Evolutionary conservation across 257 asterid genomes (phyloP).

Genomic region (Agastache rugosa): DNA sequence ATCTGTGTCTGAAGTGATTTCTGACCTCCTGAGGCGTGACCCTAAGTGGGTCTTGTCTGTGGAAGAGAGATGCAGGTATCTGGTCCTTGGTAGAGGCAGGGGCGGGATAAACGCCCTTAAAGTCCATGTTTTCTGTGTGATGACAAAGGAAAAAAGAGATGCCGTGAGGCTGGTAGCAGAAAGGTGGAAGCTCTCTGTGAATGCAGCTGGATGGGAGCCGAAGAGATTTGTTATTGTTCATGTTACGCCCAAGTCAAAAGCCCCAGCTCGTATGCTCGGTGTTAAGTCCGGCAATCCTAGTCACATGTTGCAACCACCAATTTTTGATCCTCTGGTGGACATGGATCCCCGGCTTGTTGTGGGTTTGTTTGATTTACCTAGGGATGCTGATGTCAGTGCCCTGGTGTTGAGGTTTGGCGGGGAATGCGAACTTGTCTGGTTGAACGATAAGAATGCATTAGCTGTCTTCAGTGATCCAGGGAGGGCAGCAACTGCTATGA

Average conservation of each 20-base stretch:
- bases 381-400: slow-evolving; percentile 95
- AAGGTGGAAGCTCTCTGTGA: slow-evolving; percentile 92
- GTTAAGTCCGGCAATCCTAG: slow-evolving; percentile 52
- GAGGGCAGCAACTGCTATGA: slow-evolving; percentile 96
- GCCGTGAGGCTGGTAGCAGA: slow-evolving; percentile 86
- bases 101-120: slow-evolving; percentile 71
- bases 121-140: slow-evolving; percentile 88
- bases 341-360: slow-evolving; percentile 99
- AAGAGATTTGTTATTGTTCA: slow-evolving; percentile 78
- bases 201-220: slow-evolving; percentile 99
- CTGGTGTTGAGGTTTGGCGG: slow-evolving; percentile 95
- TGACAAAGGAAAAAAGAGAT: slow-evolving; percentile 89
- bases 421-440: slow-evolving; percentile 95
- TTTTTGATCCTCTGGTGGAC: slow-evolving; percentile 78
- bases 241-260: slow-evolving; percentile 83
- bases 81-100: slow-evolving; percentile 83
- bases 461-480: slow-evolving; percentile 94
- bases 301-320: slow-evolving; percentile 67
- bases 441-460: slow-evolving; percentile 94
- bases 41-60: slow-evolving; percentile 87
- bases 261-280: slow-evolving; percentile 88
- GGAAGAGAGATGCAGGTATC: slow-evolving; percentile 87
- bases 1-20: slow-evolving; percentile 76
- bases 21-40: slow-evolving; percentile 94
- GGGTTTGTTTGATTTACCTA: slow-evolving; percentile 82